Evolutionary conservation across 176 grass and related monocot genomes (phyloP), one percentile per base, ranked within the genome.

Genomic region (Elaeis guineensis): DNA sequence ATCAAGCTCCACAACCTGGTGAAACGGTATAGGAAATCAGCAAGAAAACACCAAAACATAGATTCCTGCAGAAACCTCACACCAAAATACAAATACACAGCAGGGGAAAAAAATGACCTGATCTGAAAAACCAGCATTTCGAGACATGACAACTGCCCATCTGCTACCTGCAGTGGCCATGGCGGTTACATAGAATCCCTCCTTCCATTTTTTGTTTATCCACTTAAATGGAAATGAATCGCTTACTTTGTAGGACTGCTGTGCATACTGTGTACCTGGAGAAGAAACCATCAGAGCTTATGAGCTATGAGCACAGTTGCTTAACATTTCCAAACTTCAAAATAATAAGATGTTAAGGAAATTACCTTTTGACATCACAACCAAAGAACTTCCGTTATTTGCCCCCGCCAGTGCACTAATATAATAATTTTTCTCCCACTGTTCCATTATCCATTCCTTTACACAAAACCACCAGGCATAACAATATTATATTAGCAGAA

Each of bases 131-230:
- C 90, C 90, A 68, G 86, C 80, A 82, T 95, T 90, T 30, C 86
- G 66, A 17, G 90, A 95, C 90, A 95, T 84, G 64, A 95, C 83
- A 60, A 95, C 74, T 11, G 83, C 90, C 90, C 90, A 95, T 56
- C 86, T 32, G 35, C 64, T 90, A 67, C 90, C 86, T 57, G 90
- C 82, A 64, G 90, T 90, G 24, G 86, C 86, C 90, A 90, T 90
- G 57, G 90, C 80, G 64, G 86, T 95, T 61, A 95, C 90, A 19
- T 67, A 87, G 54, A 95, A 95, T 23, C 80, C 83, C 58, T 95
- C 90, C 80, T 86, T 95, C 90, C 86, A 95, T 69, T 90, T 90
- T 74, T 90, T 95, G 77, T 87, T 95, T 84, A 95, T 95, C 90
- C 90, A 95, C 71, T 95, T 95, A 67, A 77, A 95, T 14, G 90